These are phyloP conservation scores for Hypericum perforatum DNA, from an alignment of 345 rosid genomes.

Conservation along the genomic window DNA sequence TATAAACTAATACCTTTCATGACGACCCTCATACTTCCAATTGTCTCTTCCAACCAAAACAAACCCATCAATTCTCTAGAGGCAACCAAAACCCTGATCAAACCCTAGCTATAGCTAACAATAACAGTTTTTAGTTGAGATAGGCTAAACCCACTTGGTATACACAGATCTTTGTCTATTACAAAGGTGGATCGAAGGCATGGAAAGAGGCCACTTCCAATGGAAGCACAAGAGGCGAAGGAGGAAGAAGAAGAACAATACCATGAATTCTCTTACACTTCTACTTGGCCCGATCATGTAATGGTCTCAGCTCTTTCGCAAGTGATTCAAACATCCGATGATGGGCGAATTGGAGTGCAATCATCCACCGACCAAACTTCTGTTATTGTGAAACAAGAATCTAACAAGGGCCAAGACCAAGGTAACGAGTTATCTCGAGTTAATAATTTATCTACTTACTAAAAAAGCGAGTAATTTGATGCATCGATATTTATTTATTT, in stretches of 20 bases:
- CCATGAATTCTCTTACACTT: conserved; percentile 17
- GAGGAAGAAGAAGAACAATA: conserved; percentile 5
- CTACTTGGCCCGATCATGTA: conserved; percentile 53
- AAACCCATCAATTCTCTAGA: no score
- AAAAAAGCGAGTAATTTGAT: no score
- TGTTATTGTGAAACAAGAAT: no score
- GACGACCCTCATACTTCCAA: neutral
- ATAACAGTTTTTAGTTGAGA: no score
- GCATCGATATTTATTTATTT: no score
- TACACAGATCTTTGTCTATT: neutral
- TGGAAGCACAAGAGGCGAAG: conserved; percentile 45
- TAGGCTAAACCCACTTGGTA: neutral
- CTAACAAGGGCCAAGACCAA: no score
- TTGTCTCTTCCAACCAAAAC: no score
- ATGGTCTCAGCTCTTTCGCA: conserved; percentile 75
- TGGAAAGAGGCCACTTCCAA: conserved; percentile 6
- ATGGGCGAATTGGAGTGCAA: conserved; percentile 11
- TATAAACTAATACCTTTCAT: neutral
- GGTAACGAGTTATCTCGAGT: no score
- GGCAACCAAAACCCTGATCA: neutral
- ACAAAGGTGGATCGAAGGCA: conserved; percentile 34
- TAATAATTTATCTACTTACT: no score
- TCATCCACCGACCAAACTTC: neutral
- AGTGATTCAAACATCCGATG: conserved; percentile 31
- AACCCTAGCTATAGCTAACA: neutral